Evolutionary conservation across 495 filamentous ascomycete genomes (phyloP).

Genomic region (Neurospora cerealis): DNA sequence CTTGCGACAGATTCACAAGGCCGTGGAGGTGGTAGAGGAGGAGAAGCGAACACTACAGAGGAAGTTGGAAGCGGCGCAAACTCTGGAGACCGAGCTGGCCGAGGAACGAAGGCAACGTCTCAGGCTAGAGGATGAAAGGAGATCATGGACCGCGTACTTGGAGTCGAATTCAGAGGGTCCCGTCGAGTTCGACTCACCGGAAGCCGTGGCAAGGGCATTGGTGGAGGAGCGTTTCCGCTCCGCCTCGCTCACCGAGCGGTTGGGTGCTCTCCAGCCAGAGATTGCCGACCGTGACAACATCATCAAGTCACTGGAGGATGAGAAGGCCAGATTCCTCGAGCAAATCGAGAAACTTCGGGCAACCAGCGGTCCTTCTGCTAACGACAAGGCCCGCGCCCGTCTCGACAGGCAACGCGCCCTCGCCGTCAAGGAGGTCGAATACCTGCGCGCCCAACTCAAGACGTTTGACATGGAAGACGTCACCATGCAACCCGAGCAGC

Average conservation of each 20-base stretch:
- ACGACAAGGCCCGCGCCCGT: constrained; percentile 54
- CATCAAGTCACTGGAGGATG: constrained; percentile 61
- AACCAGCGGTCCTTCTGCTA: constrained; percentile 30
- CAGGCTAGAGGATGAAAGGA: constrained; percentile 76
- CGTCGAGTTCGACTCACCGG: constrained; percentile 75
- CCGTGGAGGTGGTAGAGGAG: constrained; percentile 89
- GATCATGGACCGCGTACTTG: constrained; percentile 80
- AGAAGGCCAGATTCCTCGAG: constrained; percentile 46
- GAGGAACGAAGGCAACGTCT: constrained; percentile 76
- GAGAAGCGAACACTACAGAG: constrained; percentile 80
- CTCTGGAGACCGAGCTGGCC: constrained; percentile 60
- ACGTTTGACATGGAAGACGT: constrained; percentile 82
- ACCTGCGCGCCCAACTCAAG: constrained; percentile 84
- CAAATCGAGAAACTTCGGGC: constrained; percentile 65
- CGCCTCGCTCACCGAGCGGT: constrained; percentile 60
- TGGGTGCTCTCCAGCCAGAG: constrained; percentile 73
- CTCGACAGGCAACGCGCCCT: constrained; percentile 74
- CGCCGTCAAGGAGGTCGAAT: constrained; percentile 85
- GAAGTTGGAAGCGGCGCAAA: constrained; percentile 64
- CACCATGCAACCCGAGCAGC: constrained; percentile 68
- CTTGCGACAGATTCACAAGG: constrained; percentile 67
- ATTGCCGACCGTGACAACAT: constrained; percentile 68
- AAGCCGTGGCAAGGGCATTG: constrained; percentile 75
- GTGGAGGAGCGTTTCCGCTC: constrained; percentile 74
- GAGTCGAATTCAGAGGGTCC: constrained; percentile 43